Conservation (phyloP, 106 monocot species). For the Ottelia alismoides region DNA sequence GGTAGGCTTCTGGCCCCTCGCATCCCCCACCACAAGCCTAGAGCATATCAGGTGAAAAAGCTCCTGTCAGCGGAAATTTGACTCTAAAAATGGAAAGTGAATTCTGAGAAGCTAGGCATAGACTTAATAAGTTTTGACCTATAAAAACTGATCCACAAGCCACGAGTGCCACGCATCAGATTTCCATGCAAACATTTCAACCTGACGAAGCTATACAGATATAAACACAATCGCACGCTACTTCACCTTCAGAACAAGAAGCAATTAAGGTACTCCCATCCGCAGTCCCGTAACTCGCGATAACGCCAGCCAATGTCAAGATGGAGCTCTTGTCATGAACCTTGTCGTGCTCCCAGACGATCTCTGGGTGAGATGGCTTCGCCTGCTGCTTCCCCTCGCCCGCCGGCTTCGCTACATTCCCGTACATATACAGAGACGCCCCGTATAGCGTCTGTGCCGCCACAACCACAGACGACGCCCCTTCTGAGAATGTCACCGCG, state of each 20-base stretch:
- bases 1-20: too few species aligned
- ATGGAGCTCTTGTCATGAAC: conserved; percentile 68
- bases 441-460: conserved; percentile 74
- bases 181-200: too few species aligned
- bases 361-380: conserved; percentile 66
- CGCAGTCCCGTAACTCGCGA: conserved; percentile 66
- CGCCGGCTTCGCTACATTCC: conserved; percentile 47
- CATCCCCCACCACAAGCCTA: too few species aligned
- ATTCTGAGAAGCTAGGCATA: too few species aligned
- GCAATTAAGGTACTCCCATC: conserved; percentile 83
- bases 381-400: conserved; percentile 41
- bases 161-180: too few species aligned
- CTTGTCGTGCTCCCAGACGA: conserved; percentile 90
- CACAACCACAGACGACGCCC: conserved; percentile 62
- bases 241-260: conserved; percentile 97
- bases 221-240: too few species aligned
- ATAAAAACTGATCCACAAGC: too few species aligned
- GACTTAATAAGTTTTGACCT: too few species aligned
- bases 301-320: conserved; percentile 40
- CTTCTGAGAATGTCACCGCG: conserved; percentile 79
- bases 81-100: too few species aligned
- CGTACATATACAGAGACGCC: conserved; percentile 78
- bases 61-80: too few species aligned
- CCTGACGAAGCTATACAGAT: too few species aligned
- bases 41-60: too few species aligned